Base-by-base conservation (phyloP, 2,329 filamentous ascomycete species). In the Ceratocystis ficicola region DNA sequence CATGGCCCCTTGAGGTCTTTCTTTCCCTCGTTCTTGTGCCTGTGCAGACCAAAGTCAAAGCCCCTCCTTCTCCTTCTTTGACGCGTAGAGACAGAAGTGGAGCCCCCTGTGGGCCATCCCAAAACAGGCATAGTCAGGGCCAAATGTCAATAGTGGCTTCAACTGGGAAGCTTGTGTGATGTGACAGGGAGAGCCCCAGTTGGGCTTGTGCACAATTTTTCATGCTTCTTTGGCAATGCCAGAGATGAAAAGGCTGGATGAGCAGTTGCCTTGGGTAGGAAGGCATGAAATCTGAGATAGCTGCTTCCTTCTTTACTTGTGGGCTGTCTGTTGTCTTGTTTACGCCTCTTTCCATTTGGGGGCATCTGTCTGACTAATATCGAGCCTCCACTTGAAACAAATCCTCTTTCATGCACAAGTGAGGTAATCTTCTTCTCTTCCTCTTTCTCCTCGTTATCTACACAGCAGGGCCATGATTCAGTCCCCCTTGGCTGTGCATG, bases 111-210 rank as follows among this genome's bases (percentile, higher is more conserved):
- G 15, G 6, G 22, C 17, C 6, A n/a, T 30, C 28, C 52, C 52
- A 17, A 30, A 32, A 57, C 8, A 30, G 52, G 28, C 28, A 57
- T 57, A 57, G 52, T 28, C 52, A 57, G 52, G 52, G 52, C 52
- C 52, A 57, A 57, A 57, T 57, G 52, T 32, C 22, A 57, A n/a
- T 57, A 28, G 52, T 57, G 52, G 52, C 28, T 57, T 30, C 52
- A 28, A 20, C 52, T 57, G 48, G 12, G 25, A 57, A 17, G 15
- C n/a, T 57, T 57, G 52, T 57, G 52, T 25, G 32, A 57, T 57
- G 52, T 25, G 32, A 57, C 52, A 57, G 52, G 52, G 52, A 5
- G 22, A 28, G 52, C 52, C 52, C 52, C 52, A 28, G 52, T 57
- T 57, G 20, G 22, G 52, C 10, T 57, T 57, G 52, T 57, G 52